phyloP scores from a whole-genome alignment of 1,284 basidiomycete species.

The Trichosporon faecale region DNA sequence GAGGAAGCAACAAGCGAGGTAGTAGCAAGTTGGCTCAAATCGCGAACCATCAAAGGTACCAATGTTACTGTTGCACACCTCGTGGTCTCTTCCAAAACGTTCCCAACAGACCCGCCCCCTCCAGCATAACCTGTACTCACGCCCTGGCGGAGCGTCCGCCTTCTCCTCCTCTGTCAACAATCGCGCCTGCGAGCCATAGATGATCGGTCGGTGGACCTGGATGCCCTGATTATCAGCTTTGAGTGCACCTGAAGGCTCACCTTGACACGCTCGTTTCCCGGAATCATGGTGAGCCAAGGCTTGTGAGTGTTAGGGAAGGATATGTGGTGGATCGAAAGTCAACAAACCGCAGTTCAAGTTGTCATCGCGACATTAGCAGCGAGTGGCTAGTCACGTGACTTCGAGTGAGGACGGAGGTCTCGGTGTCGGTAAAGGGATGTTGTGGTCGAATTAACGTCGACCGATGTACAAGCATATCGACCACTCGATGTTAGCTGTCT shows the following conservation, averaged over 20 bases:
- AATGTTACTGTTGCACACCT: too few relatives aligned
- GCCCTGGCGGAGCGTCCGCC: conserved; percentile 38
- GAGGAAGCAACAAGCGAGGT: conserved; percentile 18
- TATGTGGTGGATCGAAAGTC: conserved; percentile 11
- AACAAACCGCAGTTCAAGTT: background rate
- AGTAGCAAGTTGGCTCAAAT: too few relatives aligned
- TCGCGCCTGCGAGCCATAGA: conserved; percentile 93
- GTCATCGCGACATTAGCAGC: background rate
- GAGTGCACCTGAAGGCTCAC: conserved; percentile 16
- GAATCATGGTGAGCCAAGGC: conserved; percentile 20
- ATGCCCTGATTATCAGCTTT: conserved; percentile 62
- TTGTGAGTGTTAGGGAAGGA: background rate
- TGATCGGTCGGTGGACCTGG: conserved; percentile 82
- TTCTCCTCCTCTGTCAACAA: conserved; percentile 72
- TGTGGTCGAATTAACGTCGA: too few relatives aligned
- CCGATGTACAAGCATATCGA: background rate
- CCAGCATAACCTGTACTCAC: conserved; percentile 43
- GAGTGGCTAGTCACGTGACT: background rate
- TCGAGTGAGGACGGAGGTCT: background rate
- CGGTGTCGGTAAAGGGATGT: background rate
- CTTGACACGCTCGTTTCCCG: conserved; percentile 36
- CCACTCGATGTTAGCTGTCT: too few relatives aligned
- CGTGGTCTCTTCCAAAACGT: too few relatives aligned
- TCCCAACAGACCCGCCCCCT: too few relatives aligned
- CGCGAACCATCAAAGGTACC: too few relatives aligned